phyloP scores from a whole-genome alignment of 345 rosid genomes.

The Triadica sebifera region DNA sequence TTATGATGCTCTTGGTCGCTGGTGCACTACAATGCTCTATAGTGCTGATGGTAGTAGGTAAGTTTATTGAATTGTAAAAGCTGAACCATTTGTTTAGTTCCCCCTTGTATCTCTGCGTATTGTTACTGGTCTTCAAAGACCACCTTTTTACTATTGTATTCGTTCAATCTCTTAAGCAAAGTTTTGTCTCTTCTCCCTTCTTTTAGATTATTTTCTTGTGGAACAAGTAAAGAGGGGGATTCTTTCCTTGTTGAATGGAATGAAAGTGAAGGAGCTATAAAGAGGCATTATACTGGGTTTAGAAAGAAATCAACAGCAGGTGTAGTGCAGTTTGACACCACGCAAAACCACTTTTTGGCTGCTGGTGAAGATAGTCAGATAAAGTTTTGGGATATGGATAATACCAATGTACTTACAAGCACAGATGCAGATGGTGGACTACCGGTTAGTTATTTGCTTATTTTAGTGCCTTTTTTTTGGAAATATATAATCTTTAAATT shows the following conservation, averaged over 20 bases:
- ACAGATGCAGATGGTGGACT: constrained; percentile 88
- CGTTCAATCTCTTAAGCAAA: background rate
- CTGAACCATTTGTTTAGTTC: background rate
- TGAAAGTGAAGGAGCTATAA: constrained; percentile 87
- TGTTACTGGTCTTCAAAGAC: background rate
- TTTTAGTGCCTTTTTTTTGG: constrained; percentile 2
- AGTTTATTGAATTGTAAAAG: constrained; percentile 9
- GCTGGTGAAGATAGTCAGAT: constrained; percentile 86
- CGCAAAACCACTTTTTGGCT: constrained; percentile 82
- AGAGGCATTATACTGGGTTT: constrained; percentile 66
- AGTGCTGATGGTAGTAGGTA: constrained; percentile 87
- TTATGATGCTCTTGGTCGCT: constrained; percentile 75
- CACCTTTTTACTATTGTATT: background rate
- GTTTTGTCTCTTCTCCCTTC: constrained; percentile 12
- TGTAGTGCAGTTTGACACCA: constrained; percentile 76
- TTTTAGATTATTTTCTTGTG: constrained; percentile 83
- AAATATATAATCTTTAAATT: constrained; percentile 3
- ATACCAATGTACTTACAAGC: constrained; percentile 45
- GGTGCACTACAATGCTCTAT: constrained; percentile 82
- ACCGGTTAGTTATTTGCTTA: constrained; percentile 54
- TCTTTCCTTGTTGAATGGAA: constrained; percentile 88
- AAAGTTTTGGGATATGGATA: constrained; percentile 96
- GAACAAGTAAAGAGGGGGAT: constrained; percentile 89
- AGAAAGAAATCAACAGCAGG: constrained; percentile 56
- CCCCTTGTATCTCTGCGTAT: background rate